These are phyloP conservation scores for Exophiala viscosa DNA, from an alignment of 2,329 filamentous ascomycete genomes.

Conservation along the genomic window DNA sequence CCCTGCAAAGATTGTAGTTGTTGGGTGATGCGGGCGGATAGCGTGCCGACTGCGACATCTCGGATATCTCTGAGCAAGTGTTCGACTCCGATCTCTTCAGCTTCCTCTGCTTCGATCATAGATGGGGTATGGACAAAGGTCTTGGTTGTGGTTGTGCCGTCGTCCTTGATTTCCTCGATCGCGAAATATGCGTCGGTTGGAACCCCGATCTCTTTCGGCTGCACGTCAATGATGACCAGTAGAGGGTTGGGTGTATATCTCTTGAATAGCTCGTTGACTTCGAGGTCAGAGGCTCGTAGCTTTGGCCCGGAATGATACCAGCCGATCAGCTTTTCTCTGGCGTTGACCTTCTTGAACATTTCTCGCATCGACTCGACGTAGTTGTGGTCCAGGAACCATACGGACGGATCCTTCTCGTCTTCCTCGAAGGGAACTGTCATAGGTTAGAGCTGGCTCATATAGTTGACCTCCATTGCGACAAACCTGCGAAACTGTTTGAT, in stretches of 20 bases:
- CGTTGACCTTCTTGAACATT: constrained; percentile 99
- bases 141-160: constrained; percentile 92
- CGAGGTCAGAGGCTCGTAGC: constrained; percentile 89
- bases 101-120: constrained; percentile 97
- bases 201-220: constrained; percentile 95
- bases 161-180: constrained; percentile 99
- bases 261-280: constrained; percentile 99
- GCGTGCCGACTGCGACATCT: constrained; percentile 92
- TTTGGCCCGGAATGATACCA: constrained; percentile 99
- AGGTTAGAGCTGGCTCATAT: constrained; percentile 8
- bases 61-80: constrained; percentile 96
- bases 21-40: constrained; percentile 94
- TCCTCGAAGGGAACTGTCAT: constrained; percentile 89
- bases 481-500: constrained; percentile 98
- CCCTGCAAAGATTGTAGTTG: constrained; percentile 97
- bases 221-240: constrained; percentile 96
- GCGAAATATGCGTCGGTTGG: constrained; percentile 99
- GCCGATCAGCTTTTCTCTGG: constrained; percentile 95
- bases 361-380: constrained; percentile 99
- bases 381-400: constrained; percentile 99
- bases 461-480: constrained; percentile 30
- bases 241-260: constrained; percentile 95
- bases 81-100: constrained; percentile 97
- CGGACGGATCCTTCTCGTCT: constrained; percentile 95
- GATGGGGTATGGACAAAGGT: constrained; percentile 98